Conservation (phyloP, 768 basidiomycete genomes). For the Rickenella mellea region DNA sequence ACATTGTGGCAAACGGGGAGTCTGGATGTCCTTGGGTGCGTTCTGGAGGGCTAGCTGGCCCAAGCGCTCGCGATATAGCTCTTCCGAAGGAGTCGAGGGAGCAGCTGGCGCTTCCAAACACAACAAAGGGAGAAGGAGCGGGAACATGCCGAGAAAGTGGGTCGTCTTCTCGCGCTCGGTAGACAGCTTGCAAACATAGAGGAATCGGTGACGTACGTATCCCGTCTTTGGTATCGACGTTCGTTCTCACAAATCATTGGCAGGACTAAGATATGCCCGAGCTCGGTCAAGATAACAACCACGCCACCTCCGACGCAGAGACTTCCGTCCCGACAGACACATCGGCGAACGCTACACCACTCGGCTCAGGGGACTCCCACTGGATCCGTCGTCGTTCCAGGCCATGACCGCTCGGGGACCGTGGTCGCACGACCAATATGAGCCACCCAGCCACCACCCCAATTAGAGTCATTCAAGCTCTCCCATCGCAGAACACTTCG, state of each 20-base stretch:
- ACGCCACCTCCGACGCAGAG: constrained; percentile 34
- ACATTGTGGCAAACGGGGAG: constrained; percentile 99
- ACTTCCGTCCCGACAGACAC: constrained; percentile 55
- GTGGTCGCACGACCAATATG: constrained; percentile 58
- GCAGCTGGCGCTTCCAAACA: constrained; percentile 49
- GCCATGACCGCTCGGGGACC: constrained; percentile 66
- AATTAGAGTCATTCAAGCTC: constrained; percentile 12
- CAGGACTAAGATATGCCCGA: constrained; percentile 25
- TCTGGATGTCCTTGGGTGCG: constrained; percentile 85
- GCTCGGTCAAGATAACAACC: constrained; percentile 13
- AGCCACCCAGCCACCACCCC: constrained; percentile 28
- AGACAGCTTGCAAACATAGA: constrained; percentile 33
- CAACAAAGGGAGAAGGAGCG: constrained; percentile 39
- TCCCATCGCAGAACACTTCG: constrained; percentile 19
- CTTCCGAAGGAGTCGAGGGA: constrained; percentile 68
- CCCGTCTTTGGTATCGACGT: not conserved
- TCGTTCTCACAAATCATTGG: not conserved
- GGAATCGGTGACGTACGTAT: constrained; percentile 13
- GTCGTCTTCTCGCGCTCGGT: constrained; percentile 38
- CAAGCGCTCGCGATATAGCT: constrained; percentile 62
- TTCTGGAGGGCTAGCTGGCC: constrained; percentile 92
- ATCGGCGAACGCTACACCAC: constrained; percentile 50
- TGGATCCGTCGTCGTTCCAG: constrained; percentile 43
- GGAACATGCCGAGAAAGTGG: constrained; percentile 49
- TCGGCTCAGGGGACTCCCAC: constrained; percentile 52